Conservation (phyloP, 176 grass and related monocot species). For the Avena sativa region DNA sequence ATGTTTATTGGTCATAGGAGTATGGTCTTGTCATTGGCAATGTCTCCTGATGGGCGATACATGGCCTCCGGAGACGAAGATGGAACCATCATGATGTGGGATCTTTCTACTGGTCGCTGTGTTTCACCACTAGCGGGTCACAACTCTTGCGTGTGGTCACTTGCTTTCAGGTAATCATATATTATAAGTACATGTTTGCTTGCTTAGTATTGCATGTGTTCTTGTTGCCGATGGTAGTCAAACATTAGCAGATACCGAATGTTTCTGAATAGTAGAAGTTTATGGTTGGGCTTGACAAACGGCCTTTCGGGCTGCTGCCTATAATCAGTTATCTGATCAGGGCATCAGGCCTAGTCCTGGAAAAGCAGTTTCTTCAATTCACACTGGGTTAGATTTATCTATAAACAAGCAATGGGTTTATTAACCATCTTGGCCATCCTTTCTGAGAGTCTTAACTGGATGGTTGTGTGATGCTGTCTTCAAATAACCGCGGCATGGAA, state of each 20-base stretch:
- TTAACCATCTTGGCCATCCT: conserved; percentile 23
- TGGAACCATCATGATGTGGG: conserved; percentile 97
- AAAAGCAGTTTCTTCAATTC: conserved; percentile 6
- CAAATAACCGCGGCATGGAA: background rate
- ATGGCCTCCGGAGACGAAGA: conserved; percentile 97
- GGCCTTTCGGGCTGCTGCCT: background rate
- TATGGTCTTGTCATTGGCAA: conserved; percentile 90
- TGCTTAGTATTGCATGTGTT: background rate
- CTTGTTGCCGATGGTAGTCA: conserved; percentile 26
- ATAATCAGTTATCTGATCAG: conserved; percentile 28
- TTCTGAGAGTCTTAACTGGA: conserved; percentile 10
- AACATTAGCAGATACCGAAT: background rate
- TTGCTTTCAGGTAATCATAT: conserved; percentile 81
- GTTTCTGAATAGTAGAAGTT: conserved; percentile 11
- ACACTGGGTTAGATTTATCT: conserved; percentile 18
- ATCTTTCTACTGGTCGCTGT: conserved; percentile 78
- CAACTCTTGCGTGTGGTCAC: conserved; percentile 88
- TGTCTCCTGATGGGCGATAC: conserved; percentile 93
- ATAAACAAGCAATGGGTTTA: conserved; percentile 12
- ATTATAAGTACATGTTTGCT: background rate
- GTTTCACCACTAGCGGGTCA: conserved; percentile 88
- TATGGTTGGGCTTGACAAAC: conserved; percentile 30
- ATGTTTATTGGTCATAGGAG: conserved; percentile 99
- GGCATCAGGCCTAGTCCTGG: background rate
- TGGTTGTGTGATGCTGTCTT: conserved; percentile 5